phyloP scores from a whole-genome alignment of 2,329 filamentous ascomycete species.

The Microdochium paspali region DNA sequence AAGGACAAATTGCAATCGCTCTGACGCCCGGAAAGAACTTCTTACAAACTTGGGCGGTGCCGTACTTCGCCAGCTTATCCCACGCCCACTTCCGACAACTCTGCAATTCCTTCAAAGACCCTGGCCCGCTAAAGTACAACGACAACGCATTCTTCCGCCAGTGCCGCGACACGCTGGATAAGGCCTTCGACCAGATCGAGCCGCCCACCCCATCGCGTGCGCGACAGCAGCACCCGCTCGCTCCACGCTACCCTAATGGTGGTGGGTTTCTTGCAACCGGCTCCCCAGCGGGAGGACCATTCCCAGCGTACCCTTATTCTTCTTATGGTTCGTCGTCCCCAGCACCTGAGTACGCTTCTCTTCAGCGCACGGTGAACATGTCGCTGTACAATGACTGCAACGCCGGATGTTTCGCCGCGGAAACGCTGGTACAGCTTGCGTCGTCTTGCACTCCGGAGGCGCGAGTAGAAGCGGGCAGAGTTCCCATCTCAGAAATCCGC shows the following conservation, averaged over 20 bases:
- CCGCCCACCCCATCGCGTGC: constrained; percentile 31
- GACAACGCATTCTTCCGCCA: neutral
- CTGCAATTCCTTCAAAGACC: constrained; percentile 54
- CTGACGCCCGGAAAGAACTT: constrained; percentile 23
- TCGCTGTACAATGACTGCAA: constrained; percentile 27
- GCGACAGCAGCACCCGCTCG: constrained; percentile 8
- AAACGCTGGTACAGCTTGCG: constrained; percentile 28
- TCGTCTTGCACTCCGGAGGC: constrained; percentile 17
- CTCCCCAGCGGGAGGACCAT: too few species aligned
- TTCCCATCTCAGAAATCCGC: constrained; percentile 32
- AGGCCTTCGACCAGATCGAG: constrained; percentile 33
- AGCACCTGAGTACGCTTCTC: neutral
- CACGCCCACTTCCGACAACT: constrained; percentile 46
- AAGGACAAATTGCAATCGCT: constrained; percentile 41
- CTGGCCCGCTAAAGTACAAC: constrained; percentile 29
- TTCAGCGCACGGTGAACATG: constrained; percentile 24
- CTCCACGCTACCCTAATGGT: constrained; percentile 6
- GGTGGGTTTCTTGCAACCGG: constrained; percentile 1
- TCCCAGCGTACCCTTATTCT: too few species aligned
- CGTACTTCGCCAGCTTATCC: constrained; percentile 48
- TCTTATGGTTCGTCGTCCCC: too few species aligned
- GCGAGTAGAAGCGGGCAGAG: constrained; percentile 19
- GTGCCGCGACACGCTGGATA: constrained; percentile 40
- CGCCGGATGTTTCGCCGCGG: constrained; percentile 43
- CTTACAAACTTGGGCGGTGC: constrained; percentile 43